phyloP scores from a whole-genome alignment of 805 yeast species.

The Yamadazyma tumulicola region DNA sequence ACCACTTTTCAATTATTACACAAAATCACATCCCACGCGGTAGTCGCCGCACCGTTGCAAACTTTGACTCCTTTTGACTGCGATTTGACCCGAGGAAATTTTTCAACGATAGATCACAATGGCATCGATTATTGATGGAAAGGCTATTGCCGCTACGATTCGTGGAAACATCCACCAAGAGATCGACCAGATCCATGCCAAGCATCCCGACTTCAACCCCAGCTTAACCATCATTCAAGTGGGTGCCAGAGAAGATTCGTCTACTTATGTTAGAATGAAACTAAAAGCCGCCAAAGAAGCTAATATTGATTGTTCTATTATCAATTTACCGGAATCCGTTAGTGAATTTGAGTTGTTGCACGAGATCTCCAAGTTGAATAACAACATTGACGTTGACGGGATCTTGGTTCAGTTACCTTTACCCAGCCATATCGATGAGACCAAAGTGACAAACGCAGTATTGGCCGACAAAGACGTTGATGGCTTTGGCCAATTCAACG shows the following conservation, averaged over 20 bases:
- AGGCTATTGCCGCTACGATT: conserved; percentile 39
- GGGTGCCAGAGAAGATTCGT: conserved; percentile 73
- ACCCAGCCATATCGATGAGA: conserved; percentile 53
- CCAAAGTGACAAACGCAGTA: conserved; percentile 64
- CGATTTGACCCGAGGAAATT: conserved; percentile 8
- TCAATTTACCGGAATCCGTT: conserved; percentile 55
- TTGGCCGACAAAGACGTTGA: conserved; percentile 72
- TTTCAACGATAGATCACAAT: conserved; percentile 1
- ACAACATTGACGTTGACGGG: conserved; percentile 62
- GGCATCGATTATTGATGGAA: conserved; percentile 34
- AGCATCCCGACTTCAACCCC: conserved; percentile 58
- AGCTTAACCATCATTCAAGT: conserved; percentile 70
- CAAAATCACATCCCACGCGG: no score
- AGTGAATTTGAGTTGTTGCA: conserved; percentile 54
- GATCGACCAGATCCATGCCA: conserved; percentile 37
- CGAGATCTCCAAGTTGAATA: conserved; percentile 54
- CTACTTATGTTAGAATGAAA: conserved; percentile 81
- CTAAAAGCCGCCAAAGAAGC: conserved; percentile 73
- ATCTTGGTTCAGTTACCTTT: conserved; percentile 74
- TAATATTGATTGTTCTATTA: conserved; percentile 57
- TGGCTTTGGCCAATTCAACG: conserved; percentile 75
- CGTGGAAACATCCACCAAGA: conserved; percentile 38
- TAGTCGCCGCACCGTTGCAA: no score
- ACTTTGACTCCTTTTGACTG: conserved; percentile 1
- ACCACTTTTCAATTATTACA: no score